Evolutionary conservation across 257 asterid genomes (phyloP), one percentile per base, ranked within the genome.

Genomic region (Nicotiana paniculata): DNA sequence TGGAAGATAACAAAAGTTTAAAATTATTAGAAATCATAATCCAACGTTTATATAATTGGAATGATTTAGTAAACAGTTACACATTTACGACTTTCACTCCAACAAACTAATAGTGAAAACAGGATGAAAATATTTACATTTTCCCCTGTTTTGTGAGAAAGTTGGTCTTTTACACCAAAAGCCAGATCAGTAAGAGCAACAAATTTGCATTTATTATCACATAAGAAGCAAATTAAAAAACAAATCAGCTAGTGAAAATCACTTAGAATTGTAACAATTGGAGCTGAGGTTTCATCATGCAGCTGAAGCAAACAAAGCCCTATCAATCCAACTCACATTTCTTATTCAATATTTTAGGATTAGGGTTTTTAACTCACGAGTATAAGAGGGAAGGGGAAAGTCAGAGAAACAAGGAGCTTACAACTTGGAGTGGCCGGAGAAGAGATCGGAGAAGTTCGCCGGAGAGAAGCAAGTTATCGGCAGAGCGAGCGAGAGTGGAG

Each of bases 311-410:
- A 11, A 75, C 28, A 75, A 75, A 55, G 0, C 26, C 80, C 21
- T 1, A 75, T 15, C 16, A 75, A 51, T 53, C 17, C 43, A 75
- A 26, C 17, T 75, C 46, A 28, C 80, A 51, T 75, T 72, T 53
- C 15, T 24, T 6, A 72, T 48, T 10, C 79, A 6, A 72, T 6
- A 75, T 53, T 51, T 26, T 51, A 37, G 43, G 3, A 75, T 51
- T 75, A 75, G 80, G 80, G 80, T 75, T 75, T 75, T 21, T 51
- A 46, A 16, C 15, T 48, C 39, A 74, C 39, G 37, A 74, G 62
- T 48, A 24, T 70, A 33, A 72, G 39, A 68, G 30, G 0, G 77
- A 39, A 4, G 64, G 13, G 30, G 77, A 39, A 39, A 39, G 55
- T n/a, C 1, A 70, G 57, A 24, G 1, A 74, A 46, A 3, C 7